Percentiles rank a stretch among this genome's conserved stretches.
Evolutionary conservation across 805 yeast species (phyloP).

Genomic region (Wickerhamiella spandovensis): DNA sequence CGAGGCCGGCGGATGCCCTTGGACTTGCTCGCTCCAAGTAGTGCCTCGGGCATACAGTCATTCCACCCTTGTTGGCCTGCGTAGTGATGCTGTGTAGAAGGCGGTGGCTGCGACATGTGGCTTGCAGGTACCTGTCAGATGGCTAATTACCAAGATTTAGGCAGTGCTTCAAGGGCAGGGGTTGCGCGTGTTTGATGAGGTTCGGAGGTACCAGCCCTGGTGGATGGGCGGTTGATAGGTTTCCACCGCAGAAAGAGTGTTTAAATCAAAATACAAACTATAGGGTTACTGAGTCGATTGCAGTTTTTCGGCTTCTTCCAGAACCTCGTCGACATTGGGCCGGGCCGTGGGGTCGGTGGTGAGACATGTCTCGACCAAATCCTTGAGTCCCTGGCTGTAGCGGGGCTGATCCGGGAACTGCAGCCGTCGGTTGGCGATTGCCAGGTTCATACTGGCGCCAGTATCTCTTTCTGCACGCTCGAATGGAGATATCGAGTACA

Average conservation of each 20-base stretch:
- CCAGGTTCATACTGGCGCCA: constrained; percentile 72
- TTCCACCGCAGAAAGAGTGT: no score
- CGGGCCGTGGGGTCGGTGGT: constrained; percentile 46
- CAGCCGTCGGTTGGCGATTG: constrained; percentile 57
- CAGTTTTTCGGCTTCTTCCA: constrained; percentile 16
- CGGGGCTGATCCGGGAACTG: constrained; percentile 38
- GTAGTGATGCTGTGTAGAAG: constrained; percentile 18
- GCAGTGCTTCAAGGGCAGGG: background rate
- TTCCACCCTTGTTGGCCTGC: constrained; percentile 20
- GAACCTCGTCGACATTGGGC: constrained; percentile 49
- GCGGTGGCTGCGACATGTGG: background rate
- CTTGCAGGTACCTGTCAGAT: background rate
- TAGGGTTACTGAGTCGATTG: background rate
- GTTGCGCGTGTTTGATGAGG: background rate
- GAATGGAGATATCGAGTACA: constrained; percentile 77
- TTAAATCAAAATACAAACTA: no score
- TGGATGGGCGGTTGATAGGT: no score
- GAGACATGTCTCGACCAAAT: constrained; percentile 47
- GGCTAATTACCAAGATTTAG: background rate
- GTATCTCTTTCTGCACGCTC: constrained; percentile 67
- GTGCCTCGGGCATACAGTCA: constrained; percentile 14
- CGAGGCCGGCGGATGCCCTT: constrained; percentile 8
- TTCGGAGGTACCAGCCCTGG: no score
- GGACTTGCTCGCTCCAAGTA: constrained; percentile 3
- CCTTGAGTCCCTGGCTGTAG: constrained; percentile 44